Percentiles rank a stretch among this genome's conserved stretches.
Conservation (phyloP, 2,329 filamentous ascomycete species). For the Volutella citrinella region DNA sequence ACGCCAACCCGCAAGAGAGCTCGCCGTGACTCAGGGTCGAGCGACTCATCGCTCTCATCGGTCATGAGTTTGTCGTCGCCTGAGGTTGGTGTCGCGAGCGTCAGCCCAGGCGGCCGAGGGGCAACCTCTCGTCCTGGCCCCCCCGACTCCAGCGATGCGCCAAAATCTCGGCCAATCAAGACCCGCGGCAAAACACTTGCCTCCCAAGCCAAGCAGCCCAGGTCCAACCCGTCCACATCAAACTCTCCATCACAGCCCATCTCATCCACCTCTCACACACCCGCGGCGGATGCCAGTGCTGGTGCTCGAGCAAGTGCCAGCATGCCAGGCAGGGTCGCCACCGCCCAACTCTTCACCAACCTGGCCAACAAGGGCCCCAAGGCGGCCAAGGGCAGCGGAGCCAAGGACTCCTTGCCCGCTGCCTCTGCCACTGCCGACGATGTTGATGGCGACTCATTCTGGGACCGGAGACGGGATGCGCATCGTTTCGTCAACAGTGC, state of each 20-base stretch:
- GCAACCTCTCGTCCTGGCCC: constrained; percentile 19
- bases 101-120: constrained; percentile 27
- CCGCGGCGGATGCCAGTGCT: constrained; percentile 14
- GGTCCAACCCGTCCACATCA: constrained; percentile 34
- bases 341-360: constrained; percentile 32
- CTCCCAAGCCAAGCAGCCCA: constrained; percentile 32
- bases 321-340: constrained; percentile 40
- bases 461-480: constrained; percentile 35
- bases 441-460: constrained; percentile 30
- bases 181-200: constrained; percentile 38
- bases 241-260: constrained; percentile 6
- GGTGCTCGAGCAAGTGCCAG: constrained; percentile 29
- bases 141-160: constrained; percentile 33
- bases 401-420: no score
- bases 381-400: constrained; percentile 25
- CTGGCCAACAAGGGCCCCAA: constrained; percentile 25
- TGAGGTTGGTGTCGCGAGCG: constrained; percentile 28
- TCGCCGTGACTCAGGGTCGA: constrained; percentile 36
- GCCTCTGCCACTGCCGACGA: constrained; percentile 27
- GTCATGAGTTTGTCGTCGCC: constrained; percentile 39
- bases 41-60: constrained; percentile 42
- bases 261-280: constrained; percentile 19
- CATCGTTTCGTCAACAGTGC: constrained; percentile 38
- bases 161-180: constrained; percentile 39
- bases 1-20: constrained; percentile 35